Percentiles rank a stretch among this genome's conserved stretches.
phyloP scores from a whole-genome alignment of 2,329 filamentous ascomycete genomes.

The Didymosphaeria variabile region DNA sequence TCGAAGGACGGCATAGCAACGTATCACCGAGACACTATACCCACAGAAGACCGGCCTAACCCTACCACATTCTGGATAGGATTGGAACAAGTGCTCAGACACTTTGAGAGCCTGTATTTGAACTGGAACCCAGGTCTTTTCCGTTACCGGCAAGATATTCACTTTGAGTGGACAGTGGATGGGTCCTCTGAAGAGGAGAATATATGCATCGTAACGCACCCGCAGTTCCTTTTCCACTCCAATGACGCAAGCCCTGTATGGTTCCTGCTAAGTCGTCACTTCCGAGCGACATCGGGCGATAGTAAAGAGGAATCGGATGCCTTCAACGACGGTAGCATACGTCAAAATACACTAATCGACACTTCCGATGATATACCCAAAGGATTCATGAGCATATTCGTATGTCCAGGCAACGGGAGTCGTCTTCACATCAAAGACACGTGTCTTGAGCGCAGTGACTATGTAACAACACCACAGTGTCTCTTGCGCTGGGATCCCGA shows the following conservation, averaged over 20 bases:
- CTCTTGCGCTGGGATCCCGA: slow-evolving; percentile 76
- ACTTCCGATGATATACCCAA: slow-evolving; percentile 50
- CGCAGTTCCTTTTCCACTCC: slow-evolving; percentile 66
- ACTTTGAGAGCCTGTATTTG: slow-evolving; percentile 95
- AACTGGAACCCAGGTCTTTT: slow-evolving; percentile 97
- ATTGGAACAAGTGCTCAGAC: slow-evolving; percentile 84
- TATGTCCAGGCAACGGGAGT: slow-evolving; percentile 76
- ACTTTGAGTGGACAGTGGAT: slow-evolving; percentile 82
- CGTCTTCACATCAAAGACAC: slow-evolving; percentile 78
- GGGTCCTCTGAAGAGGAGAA: slow-evolving; percentile 63
- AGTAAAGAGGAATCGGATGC: slow-evolving; percentile 40
- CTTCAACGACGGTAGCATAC: slow-evolving; percentile 43
- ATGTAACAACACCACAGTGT: slow-evolving; percentile 92
- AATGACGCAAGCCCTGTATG: slow-evolving; percentile 72
- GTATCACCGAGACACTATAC: slow-evolving; percentile 38
- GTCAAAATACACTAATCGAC: slow-evolving; percentile 30
- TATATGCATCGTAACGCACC: slow-evolving; percentile 75
- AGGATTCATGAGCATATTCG: slow-evolving; percentile 87
- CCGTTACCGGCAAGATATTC: slow-evolving; percentile 81
- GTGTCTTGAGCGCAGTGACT: slow-evolving; percentile 78
- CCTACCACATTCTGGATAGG: slow-evolving; percentile 95
- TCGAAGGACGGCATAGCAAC: slow-evolving; percentile 30
- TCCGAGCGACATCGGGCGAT: slow-evolving; percentile 65
- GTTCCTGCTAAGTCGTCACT: slow-evolving; percentile 88
- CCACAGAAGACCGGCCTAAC: slow-evolving; percentile 46